Conservation (phyloP, 495 filamentous ascomycete genomes). For the Cercophora newfieldiana region DNA sequence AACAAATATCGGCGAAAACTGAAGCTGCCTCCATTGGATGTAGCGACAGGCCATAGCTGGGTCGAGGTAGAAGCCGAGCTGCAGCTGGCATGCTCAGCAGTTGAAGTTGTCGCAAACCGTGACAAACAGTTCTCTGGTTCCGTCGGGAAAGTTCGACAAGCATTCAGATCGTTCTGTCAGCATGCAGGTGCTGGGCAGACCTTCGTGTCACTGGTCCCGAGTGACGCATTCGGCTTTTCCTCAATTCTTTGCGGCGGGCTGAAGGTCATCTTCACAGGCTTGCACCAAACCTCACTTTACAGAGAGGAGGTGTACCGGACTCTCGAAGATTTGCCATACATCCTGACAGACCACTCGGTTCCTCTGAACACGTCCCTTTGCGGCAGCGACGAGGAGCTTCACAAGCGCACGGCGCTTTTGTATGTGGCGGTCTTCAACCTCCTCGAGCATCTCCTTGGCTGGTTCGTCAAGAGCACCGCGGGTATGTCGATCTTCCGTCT, state of each 20-base stretch:
- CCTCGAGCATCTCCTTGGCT: constrained; percentile 20
- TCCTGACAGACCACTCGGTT: constrained; percentile 18
- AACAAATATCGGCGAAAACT: neutral
- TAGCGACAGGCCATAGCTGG: neutral
- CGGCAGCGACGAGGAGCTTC: constrained; percentile 20
- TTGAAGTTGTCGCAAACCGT: neutral
- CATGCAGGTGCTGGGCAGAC: constrained; percentile 12
- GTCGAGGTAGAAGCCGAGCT: neutral
- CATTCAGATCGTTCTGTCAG: constrained; percentile 1
- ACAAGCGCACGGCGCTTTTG: constrained; percentile 19
- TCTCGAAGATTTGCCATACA: constrained; percentile 21
- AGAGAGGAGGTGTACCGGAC: constrained; percentile 22
- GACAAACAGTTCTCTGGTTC: neutral
- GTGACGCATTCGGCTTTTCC: constrained; percentile 12
- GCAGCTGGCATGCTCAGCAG: neutral
- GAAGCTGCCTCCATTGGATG: neutral
- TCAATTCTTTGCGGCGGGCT: constrained; percentile 22
- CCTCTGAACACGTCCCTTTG: constrained; percentile 1
- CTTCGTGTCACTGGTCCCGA: constrained; percentile 14
- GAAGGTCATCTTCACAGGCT: constrained; percentile 22
- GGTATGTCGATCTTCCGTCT: constrained; percentile 3
- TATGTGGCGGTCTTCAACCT: constrained; percentile 17
- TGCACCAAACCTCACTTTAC: constrained; percentile 3
- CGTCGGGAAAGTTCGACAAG: neutral
- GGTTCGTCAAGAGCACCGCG: constrained; percentile 24